These are phyloP conservation scores for Cercospora nicotianae DNA, from an alignment of 2,329 filamentous ascomycete genomes.

Conservation along the genomic window DNA sequence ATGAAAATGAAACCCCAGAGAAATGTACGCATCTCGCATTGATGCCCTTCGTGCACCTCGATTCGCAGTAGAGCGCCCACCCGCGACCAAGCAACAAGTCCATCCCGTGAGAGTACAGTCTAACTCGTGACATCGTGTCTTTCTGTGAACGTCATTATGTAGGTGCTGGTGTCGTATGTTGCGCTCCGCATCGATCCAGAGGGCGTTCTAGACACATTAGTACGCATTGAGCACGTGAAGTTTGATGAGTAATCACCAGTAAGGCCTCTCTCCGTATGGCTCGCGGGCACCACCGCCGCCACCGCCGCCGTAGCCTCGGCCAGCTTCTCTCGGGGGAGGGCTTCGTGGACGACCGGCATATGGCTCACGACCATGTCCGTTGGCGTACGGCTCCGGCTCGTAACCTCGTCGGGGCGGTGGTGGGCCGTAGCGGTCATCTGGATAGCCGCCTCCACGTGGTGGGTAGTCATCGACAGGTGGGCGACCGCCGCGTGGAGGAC, in stretches of 20 bases:
- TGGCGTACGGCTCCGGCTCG: constrained; percentile 61
- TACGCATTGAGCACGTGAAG: constrained; percentile 22
- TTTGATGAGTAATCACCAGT: constrained; percentile 34
- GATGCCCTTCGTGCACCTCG: constrained; percentile 5
- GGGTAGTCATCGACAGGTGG: constrained; percentile 75
- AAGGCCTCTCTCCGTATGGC: constrained; percentile 32
- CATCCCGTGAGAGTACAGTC: constrained; percentile 16
- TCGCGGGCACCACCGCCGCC: constrained; percentile 4
- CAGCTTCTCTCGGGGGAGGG: constrained; percentile 46
- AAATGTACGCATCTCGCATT: constrained; percentile 9
- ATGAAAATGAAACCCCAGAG: background rate
- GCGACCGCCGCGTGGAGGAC: constrained; percentile 65
- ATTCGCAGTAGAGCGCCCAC: background rate
- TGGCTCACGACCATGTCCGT: constrained; percentile 55
- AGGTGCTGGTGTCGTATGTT: constrained; percentile 16
- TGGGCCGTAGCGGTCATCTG: constrained; percentile 71
- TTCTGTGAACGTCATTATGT: constrained; percentile 7
- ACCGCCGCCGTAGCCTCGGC: constrained; percentile 32
- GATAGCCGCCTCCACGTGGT: constrained; percentile 57
- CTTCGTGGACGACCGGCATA: constrained; percentile 51
- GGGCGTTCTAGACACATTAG: constrained; percentile 20
- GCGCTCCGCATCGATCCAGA: constrained; percentile 12
- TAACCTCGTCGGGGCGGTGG: constrained; percentile 45
- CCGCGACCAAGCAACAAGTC: background rate
- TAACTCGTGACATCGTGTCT: constrained; percentile 6